These are phyloP conservation scores for Fusarium sp. DNA, from an alignment of 2,329 filamentous ascomycete species.

Conservation along the genomic window DNA sequence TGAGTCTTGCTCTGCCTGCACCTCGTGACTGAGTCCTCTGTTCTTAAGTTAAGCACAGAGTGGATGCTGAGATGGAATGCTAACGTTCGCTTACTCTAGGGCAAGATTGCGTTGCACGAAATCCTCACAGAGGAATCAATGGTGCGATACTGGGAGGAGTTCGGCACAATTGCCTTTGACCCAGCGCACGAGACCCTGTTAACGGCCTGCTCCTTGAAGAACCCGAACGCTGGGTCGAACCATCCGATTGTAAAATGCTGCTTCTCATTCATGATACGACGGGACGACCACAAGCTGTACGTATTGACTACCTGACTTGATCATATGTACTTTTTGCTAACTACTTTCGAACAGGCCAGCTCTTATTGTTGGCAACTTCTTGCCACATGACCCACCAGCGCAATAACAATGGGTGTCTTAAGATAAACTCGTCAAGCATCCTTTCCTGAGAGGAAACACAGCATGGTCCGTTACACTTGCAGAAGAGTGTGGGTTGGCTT, in stretches of 20 bases:
- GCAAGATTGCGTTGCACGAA: slow-evolving; percentile 94
- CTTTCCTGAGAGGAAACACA: slow-evolving; percentile 2
- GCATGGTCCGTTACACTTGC: slow-evolving; percentile 8
- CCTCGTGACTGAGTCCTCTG: slow-evolving; percentile 14
- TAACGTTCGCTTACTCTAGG: slow-evolving; percentile 66
- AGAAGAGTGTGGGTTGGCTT: slow-evolving; percentile 7
- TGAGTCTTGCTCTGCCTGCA: slow-evolving; percentile 63
- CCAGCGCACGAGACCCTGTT: slow-evolving; percentile 93
- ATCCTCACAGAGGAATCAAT: slow-evolving; percentile 95
- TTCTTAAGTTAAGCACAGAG: slow-evolving; percentile 15
- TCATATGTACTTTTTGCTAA: slow-evolving; percentile 52
- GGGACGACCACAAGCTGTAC: slow-evolving; percentile 97
- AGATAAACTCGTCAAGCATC: slow-evolving; percentile 5
- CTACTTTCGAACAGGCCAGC: slow-evolving; percentile 75
- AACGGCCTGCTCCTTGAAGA: slow-evolving; percentile 93
- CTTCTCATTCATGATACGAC: slow-evolving; percentile 96
- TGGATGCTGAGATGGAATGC: slow-evolving; percentile 14
- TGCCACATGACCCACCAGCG: slow-evolving; percentile 80
- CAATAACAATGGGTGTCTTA: slow-evolving; percentile 33
- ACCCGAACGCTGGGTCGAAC: slow-evolving; percentile 77
- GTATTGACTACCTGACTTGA: slow-evolving; percentile 52
- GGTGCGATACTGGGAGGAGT: slow-evolving; percentile 99
- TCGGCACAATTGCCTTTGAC: slow-evolving; percentile 97
- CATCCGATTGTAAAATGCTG: slow-evolving; percentile 89
- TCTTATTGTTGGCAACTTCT: slow-evolving; percentile 95